Base-by-base conservation (phyloP, 2,329 filamentous ascomycete genomes). In the Colletotrichum tamarilloi region DNA sequence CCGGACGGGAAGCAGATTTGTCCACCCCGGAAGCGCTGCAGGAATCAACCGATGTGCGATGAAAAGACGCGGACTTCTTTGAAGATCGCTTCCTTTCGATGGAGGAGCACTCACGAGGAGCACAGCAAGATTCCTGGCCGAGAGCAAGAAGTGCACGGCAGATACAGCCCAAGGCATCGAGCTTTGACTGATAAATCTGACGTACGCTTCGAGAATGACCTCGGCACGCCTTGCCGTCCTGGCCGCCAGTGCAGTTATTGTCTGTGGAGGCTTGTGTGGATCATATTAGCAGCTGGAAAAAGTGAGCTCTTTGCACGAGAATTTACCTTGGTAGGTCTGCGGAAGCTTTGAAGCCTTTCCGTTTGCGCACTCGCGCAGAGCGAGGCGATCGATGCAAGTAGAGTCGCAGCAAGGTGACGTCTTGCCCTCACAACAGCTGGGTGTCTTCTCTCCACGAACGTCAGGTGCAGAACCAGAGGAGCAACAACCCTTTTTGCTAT, bases 71-170 rank as follows among this genome's bases (percentile, higher is more conserved):
- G 42, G 62, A 67, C 46, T 67, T 78, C 71, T 78, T 80, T 24
- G 77, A 78, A 57, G 74, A 74, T 22, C 75, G 78, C 64, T 77
- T 80, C 57, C 75, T 75, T 56, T 77, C 76, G n/a, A 74, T 26
- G 6, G 78, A 77, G 1, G 79, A 76, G 42, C 78, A 76, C 16
- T 78, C 74, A 16, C 72, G 77, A 26, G 77, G 76, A 26, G 78
- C 76, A 67, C 88, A 90, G 80, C 88, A 89, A 0, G 87, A 83
- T 74, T 89, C 86, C 68, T 87, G 82, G 0, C 87, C 87, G 22
- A 88, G 81, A 9, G 87, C 84, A 32, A 89, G 73, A 19, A 90
- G 83, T 24, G 86, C 83, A 22, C 87, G 84, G 71, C 88, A 90
- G 73, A 90, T 86, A 77, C 88, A 90, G 4, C 87, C 87, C 1